Conservation (phyloP, 345 rosid genomes). For the Aquilaria malaccensis region DNA sequence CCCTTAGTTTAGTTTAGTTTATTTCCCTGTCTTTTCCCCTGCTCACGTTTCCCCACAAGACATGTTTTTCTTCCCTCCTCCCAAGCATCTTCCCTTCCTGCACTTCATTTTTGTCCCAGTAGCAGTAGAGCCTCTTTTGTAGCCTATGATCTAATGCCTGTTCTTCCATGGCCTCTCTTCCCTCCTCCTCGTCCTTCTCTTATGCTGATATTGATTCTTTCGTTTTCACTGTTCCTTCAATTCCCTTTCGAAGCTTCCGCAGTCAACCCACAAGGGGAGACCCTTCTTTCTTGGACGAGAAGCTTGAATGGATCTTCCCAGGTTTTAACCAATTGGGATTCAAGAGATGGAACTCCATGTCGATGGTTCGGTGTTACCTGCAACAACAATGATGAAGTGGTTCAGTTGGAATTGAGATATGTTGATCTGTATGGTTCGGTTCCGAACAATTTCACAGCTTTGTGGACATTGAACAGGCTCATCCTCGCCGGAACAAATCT, state of each 20-base stretch:
- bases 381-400: conserved; percentile 25
- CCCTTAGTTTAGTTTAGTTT: conserved; percentile 14
- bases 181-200: conserved; percentile 15
- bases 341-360: conserved; percentile 35
- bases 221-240: conserved; percentile 3
- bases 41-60: conserved; percentile 26
- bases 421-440: conserved; percentile 41
- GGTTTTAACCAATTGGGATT: conserved; percentile 33
- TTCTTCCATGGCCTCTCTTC: conserved; percentile 39
- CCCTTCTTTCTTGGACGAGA: conserved; percentile 53
- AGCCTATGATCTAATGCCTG: conserved; percentile 55
- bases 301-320: conserved; percentile 32
- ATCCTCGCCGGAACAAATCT: conserved; percentile 52
- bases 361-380: conserved; percentile 49
- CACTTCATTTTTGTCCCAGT: conserved; percentile 22
- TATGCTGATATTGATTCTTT: background rate
- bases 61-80: conserved; percentile 45
- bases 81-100: conserved; percentile 32
- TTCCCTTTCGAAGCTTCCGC: conserved; percentile 23
- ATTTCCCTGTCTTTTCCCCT: background rate
- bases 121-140: conserved; percentile 38
- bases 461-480: conserved; percentile 37
- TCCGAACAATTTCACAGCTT: conserved; percentile 38
- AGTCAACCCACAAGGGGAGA: conserved; percentile 45
- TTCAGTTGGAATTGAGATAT: conserved; percentile 34